phyloP scores from a whole-genome alignment of 345 rosid genomes.

The Arabidopsis arenosa region DNA sequence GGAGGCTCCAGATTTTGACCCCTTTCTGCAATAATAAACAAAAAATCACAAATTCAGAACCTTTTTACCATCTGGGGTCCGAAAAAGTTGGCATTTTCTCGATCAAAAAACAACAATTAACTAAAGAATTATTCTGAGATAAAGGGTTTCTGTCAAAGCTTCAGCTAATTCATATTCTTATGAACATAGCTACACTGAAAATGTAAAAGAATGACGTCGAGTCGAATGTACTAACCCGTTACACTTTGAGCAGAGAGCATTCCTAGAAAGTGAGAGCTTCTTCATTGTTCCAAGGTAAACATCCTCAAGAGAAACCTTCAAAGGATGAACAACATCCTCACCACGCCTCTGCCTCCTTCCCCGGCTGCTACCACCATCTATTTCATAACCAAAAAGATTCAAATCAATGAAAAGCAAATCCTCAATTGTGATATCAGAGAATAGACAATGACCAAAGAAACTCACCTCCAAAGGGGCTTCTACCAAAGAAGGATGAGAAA shows the following conservation, averaged over 20 bases:
- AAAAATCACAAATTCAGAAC: not conserved
- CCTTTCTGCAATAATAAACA: slow-evolving; percentile 55
- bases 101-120: not conserved
- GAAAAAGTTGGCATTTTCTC: not conserved
- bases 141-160: not conserved
- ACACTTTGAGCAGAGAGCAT: slow-evolving; percentile 81
- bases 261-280: slow-evolving; percentile 83
- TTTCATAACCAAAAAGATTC: slow-evolving; percentile 5
- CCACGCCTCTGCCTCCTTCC: slow-evolving; percentile 92
- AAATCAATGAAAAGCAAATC: not conserved
- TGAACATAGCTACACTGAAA: not conserved
- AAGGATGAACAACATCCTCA: slow-evolving; percentile 87
- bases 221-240: slow-evolving; percentile 63
- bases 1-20: slow-evolving; percentile 78
- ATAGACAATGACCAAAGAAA: not conserved
- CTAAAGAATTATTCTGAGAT: not conserved
- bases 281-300: slow-evolving; percentile 79
- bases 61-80: not conserved
- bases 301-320: slow-evolving; percentile 87
- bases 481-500: slow-evolving; percentile 83
- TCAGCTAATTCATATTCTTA: not conserved
- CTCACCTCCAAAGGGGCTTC: slow-evolving; percentile 66
- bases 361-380: slow-evolving; percentile 73
- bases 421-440: not conserved
- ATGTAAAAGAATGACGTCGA: too few species aligned